Base-by-base conservation (phyloP, 2,329 filamentous ascomycete species). In the Neonectria coccinea region DNA sequence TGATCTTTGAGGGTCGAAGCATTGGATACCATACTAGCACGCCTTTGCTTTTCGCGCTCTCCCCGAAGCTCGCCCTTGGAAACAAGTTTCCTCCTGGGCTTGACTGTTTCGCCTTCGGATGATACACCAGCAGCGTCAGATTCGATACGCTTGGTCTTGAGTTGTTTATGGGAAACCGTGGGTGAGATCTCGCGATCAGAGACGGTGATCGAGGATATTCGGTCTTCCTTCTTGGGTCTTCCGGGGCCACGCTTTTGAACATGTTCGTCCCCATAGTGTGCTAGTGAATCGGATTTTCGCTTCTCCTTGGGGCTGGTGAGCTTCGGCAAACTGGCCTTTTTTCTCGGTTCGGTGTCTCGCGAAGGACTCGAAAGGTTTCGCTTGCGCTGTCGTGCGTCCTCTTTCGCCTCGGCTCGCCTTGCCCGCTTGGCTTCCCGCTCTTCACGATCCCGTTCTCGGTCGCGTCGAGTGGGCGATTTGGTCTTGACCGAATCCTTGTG, bases 21-120 rank as follows among this genome's bases (percentile, higher is more conserved):
- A 48, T 81, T 88, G 2, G 88, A 89, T 0, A 80, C 83, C 78
- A 89, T 79, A 73, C 87, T 89, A 48, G 85, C 81, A 7, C 88
- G 85, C 18, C 87, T 81, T 67, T 88, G 85, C 74, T 85, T 86
- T 58, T 88, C 85, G 18, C 85, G 81, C 71, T 88, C 86, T 10
- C 85, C 86, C 65, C 88, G 86, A 42, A 89, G 76, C 61, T 90
- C 88, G 56, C 84, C 85, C 39, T 88, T 88, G 1, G 88, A 90
- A 20, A 91, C 82, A 11, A 91, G 81, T 72, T 90, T 91, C 42
- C 87, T 82, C 25, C 88, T 80, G 2, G 88, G 88, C 72, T 90
- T 91, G 22, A 82, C 75, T 9, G 84, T 76, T 73, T 89, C 87
- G 2, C 83, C 88, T 71, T 86, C 86, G 36, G 87, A 89, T 0